A percentile compares a stretch with the other conserved stretches of the same genome.
These are phyloP conservation scores for Colletotrichum endophyticum DNA, from an alignment of 2,329 filamentous ascomycete genomes.

Conservation along the genomic window DNA sequence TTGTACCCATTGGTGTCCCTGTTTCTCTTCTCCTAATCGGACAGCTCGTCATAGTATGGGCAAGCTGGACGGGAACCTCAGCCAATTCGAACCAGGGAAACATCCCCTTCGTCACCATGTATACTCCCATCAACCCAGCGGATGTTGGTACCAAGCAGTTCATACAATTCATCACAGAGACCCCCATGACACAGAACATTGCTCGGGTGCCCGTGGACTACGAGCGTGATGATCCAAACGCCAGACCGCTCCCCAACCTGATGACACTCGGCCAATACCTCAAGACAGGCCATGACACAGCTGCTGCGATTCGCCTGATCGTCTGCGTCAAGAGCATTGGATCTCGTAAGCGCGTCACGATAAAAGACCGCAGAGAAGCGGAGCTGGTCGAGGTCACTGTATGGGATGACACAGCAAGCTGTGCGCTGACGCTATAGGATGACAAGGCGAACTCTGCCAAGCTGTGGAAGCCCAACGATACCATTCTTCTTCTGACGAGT, in stretches of 20 bases:
- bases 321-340: slow-evolving; percentile 65
- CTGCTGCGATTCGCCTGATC: slow-evolving; percentile 51
- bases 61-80: slow-evolving; percentile 56
- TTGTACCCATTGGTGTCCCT: slow-evolving; percentile 46
- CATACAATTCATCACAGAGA: slow-evolving; percentile 56
- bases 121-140: slow-evolving; percentile 63
- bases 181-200: slow-evolving; percentile 16
- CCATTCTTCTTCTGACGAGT: slow-evolving; percentile 54
- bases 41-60: slow-evolving; percentile 60
- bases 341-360: slow-evolving; percentile 50
- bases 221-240: slow-evolving; percentile 16
- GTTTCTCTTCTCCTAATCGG: slow-evolving; percentile 40
- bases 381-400: slow-evolving; percentile 55
- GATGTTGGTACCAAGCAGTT: slow-evolving; percentile 52
- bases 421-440: slow-evolving; percentile 59
- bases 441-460: slow-evolving; percentile 49
- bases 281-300: slow-evolving; percentile 56
- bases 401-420: slow-evolving; percentile 62
- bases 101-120: slow-evolving; percentile 48
- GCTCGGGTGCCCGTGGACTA: slow-evolving; percentile 53
- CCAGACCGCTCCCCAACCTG: slow-evolving; percentile 43
- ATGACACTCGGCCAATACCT: slow-evolving; percentile 63
- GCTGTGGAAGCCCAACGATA: slow-evolving; percentile 50
- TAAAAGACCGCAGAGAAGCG: neutral
- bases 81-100: slow-evolving; percentile 34